phyloP scores from a whole-genome alignment of 225 moss, liverwort and hornwort species.

The Marchantia paleacea region DNA sequence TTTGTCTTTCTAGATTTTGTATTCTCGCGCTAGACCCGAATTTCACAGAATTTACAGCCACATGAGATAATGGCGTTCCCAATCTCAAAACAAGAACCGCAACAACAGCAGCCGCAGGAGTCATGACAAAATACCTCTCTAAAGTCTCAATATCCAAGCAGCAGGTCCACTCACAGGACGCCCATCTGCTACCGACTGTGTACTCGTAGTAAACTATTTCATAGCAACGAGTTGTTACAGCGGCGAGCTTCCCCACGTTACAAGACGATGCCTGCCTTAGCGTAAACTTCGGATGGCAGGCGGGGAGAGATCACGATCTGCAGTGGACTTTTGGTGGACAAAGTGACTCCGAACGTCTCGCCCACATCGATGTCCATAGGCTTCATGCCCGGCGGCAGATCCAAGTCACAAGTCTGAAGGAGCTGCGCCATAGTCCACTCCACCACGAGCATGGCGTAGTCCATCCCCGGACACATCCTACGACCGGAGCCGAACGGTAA shows the following conservation, averaged over 20 bases:
- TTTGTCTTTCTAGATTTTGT: no score
- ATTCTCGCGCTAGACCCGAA: no score
- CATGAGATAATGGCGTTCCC: no score
- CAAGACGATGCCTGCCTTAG: constrained; percentile 6
- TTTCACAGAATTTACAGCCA: no score
- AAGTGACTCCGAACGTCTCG: constrained; percentile 8
- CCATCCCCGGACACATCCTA: constrained; percentile 45
- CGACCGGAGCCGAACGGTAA: constrained; percentile 52
- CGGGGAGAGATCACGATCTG: constrained; percentile 7
- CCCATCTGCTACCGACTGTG: no score
- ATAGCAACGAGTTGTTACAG: no score
- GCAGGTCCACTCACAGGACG: no score
- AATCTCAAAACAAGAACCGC: no score
- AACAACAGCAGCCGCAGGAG: no score
- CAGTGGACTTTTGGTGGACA: not conserved
- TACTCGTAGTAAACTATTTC: no score
- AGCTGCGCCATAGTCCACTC: constrained; percentile 25
- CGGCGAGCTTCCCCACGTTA: not conserved
- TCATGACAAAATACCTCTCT: no score
- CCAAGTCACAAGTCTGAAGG: constrained; percentile 26
- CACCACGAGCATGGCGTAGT: constrained; percentile 31
- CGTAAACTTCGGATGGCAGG: constrained; percentile 9
- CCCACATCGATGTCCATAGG: not conserved
- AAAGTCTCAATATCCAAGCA: no score
- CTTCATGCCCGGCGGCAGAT: constrained; percentile 7